Evolutionary conservation across 148 eudicot species (phyloP), one percentile per base, ranked within the genome.

Genomic region (Fagopyrum esculentum): DNA sequence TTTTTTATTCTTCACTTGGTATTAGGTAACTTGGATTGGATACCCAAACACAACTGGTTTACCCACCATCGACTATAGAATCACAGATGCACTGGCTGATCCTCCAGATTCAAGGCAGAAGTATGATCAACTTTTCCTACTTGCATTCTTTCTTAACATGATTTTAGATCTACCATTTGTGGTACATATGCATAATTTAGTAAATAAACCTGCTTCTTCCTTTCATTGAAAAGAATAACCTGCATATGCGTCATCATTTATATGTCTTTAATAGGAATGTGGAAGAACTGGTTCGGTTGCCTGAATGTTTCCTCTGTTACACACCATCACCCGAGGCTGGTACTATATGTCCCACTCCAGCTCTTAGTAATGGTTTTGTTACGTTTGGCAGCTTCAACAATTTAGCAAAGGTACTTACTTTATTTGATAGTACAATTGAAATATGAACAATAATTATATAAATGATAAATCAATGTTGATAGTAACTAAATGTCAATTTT

Each of bases 41-140:
- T 95, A 95, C 90, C 99, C 99, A 71, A 95, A 95, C 81, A 95
- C 99, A 63, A 95, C 99, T 75, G 99, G 99, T 78, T 89, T 95
- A 83, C 99, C 97, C 49, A 77, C 94, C 52, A 90, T 95, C 78
- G 99, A 95, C 77, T 95, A 92, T 83, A 85, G 99, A 78, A 92
- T 95, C 75, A 85, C 96, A 71, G 99, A 95, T 86, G 73, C 91
- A 30, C 79, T 87, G 71, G 92, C 93, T 52, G 99, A 95, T 83
- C 92, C 99, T 72, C 89, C 83, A 43, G 85, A 85, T 79, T 82
- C 99, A 12, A 85, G 79, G 55, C 99, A 95, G 81, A 95, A 86
- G 99, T 95, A 83, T 77, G 89, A 82, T 60, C 61, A 49, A 19
- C 74, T 77, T 19, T n/a, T 50, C 48, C 52, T 68, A 15, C 57